Base-by-base conservation (phyloP, 2,329 filamentous ascomycete genomes). In the Aspergillus sp. region DNA sequence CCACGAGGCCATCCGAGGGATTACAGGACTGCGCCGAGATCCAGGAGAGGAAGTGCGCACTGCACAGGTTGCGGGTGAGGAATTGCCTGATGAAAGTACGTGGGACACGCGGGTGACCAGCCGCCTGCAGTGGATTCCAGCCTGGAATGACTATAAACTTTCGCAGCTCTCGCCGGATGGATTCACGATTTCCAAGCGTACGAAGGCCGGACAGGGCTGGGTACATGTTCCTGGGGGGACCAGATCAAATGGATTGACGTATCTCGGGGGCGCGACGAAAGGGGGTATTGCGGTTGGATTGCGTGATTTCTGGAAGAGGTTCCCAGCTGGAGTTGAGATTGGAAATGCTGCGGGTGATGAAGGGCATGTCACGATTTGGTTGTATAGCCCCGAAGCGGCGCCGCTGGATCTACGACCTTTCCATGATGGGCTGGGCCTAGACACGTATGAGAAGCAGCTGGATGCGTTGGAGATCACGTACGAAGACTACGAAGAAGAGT, bases 381-480 rank as follows among this genome's bases (percentile, higher is more conserved):
- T 88, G 0, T 87, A 87, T 61, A 84, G 80, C 52, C 85, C 85
- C 2, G 73, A 75, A 1, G 83, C 82, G 0, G 76, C 78, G 31
- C 83, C 84, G 0, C 71, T 87, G 51, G 85, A 87, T 39, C 70
- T 85, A 4, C 74, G 82, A 0, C 80, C 82, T 0, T 87, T 82
- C 56, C 84, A 87, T 47, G 83, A 87, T 59, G 82, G 82, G 0
- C 68, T 87, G 6, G 82, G 82, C 0, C 66, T 83, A 62, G 78
- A 85, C 44, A 82, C 78, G 0, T 87, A 86, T 57, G 75, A 73
- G 0, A 77, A 86, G 17, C 80, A 88, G 66, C 71, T 86, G 0
- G 84, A 86, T 57, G 85, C 83, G 1, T 76, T 87, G 0, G 78
- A 85, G 24, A 83, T 87, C 21, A 88, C 85, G 0, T 88, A 88